Base-by-base conservation (phyloP, 257 asterid species). In the Rehmannia glutinosa region DNA sequence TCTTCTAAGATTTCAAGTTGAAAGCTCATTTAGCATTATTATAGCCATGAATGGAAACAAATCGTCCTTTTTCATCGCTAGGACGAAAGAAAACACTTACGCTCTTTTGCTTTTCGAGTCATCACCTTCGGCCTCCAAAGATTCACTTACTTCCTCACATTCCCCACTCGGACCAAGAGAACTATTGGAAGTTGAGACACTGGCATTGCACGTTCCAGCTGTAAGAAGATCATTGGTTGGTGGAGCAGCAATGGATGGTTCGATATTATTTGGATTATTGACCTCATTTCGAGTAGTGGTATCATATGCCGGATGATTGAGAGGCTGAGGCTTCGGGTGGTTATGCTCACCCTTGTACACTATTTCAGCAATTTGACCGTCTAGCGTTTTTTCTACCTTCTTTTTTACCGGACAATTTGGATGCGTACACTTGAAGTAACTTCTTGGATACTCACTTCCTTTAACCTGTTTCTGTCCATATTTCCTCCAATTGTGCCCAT, bases 391-490 rank as follows among this genome's bases (percentile, higher is more conserved):
- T 59, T 89, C 97, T 15, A 89, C 94, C 77, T 81, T 89, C 79
- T 89, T 92, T 71, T 86, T 92, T 78, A 84, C 90, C 0, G 89
- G 92, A 64, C 98, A 92, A 62, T 77, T 86, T 5, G 89, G 92
- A 70, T 84, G 75, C 3, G 98, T 89, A 50, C 98, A 92, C 64
- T 89, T 92, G 78, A 84, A 89, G 71, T 89, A 92, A 73, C 98
- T 92, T 80, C 97, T 83, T 27, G 95, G 92, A 68, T 68, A 81
- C 66, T 92, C 89, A 25, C 96, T 92, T 42, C 95, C 97, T 77
- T 87, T 92, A 24, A 92, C 98, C 72, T 80, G 91, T 70, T 92
- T 92, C 78, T 92, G 97, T 49, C 98, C 97, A 62, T 92, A 92
- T 73, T 92, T 92, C 71, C 97, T 82, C 98, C 98, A 92, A 43